Percentiles rank a stretch among this genome's conserved stretches.
These are phyloP conservation scores for Chrysoporthe deuterocubensis DNA, from an alignment of 2,329 filamentous ascomycete species.

Conservation along the genomic window DNA sequence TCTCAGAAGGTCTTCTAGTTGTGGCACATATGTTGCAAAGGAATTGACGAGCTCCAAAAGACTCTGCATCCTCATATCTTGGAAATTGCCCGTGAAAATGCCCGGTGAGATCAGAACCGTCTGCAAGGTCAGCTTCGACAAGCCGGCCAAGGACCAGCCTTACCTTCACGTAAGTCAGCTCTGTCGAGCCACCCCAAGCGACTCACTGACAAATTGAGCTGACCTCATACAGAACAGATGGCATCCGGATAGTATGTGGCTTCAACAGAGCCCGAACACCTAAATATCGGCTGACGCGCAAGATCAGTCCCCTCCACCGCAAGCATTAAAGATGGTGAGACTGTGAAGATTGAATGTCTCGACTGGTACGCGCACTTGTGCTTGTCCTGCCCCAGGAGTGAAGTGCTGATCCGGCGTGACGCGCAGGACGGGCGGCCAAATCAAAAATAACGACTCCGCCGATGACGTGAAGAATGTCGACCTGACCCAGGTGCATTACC, in stretches of 20 bases:
- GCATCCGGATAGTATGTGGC: conserved; percentile 79
- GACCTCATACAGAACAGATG: conserved; percentile 72
- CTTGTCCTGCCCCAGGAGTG: neutral
- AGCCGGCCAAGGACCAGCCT: conserved; percentile 70
- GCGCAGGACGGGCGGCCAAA: conserved; percentile 73
- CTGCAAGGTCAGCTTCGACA: conserved; percentile 72
- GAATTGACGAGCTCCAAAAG: neutral
- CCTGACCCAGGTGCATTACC: conserved; percentile 82
- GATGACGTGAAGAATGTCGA: conserved; percentile 87
- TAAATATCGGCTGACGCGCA: neutral
- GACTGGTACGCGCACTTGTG: conserved; percentile 62
- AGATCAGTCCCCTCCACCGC: conserved; percentile 70
- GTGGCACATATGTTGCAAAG: neutral
- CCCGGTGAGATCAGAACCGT: conserved; percentile 63
- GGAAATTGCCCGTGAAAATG: conserved; percentile 15
- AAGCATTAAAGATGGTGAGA: conserved; percentile 79
- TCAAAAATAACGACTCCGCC: conserved; percentile 86
- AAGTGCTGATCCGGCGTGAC: conserved; percentile 3
- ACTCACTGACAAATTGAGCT: neutral
- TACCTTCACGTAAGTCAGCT: conserved; percentile 66
- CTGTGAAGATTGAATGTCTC: conserved; percentile 90
- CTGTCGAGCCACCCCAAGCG: neutral
- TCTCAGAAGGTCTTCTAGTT: neutral
- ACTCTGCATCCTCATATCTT: too few species aligned
- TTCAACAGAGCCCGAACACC: neutral